These are phyloP conservation scores for Deinandra increscens DNA, from an alignment of 129 eudicot genomes.

Conservation along the genomic window DNA sequence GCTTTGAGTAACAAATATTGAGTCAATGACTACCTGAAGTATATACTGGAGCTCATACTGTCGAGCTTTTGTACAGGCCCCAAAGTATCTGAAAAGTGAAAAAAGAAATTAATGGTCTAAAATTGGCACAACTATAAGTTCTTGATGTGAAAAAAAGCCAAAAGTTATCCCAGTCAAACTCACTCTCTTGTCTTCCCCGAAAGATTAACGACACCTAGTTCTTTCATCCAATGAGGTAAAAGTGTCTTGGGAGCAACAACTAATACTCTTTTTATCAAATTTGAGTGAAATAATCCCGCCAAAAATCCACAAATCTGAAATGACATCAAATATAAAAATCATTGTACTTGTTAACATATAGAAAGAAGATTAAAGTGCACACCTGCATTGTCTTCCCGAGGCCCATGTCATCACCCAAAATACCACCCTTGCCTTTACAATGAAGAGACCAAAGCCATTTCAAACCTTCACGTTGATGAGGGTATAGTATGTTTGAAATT, in stretches of 20 bases:
- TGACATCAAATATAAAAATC: background rate
- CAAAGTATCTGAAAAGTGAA: constrained; percentile 55
- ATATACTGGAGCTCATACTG: constrained; percentile 89
- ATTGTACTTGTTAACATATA: background rate
- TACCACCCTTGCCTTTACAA: constrained; percentile 91
- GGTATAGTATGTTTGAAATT: constrained; percentile 77
- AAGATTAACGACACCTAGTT: constrained; percentile 77
- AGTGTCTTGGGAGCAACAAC: constrained; percentile 93
- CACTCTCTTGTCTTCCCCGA: constrained; percentile 74
- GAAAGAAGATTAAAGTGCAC: constrained; percentile 1
- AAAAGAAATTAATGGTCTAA: background rate
- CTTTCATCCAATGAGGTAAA: constrained; percentile 91
- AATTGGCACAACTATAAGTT: background rate
- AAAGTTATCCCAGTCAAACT: constrained; percentile 23
- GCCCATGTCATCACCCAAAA: constrained; percentile 99
- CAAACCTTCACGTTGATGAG: constrained; percentile 96
- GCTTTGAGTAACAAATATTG: background rate
- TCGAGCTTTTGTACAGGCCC: constrained; percentile 66
- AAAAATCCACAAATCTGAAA: constrained; percentile 78
- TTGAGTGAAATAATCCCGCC: constrained; percentile 77
- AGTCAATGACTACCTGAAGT: constrained; percentile 64
- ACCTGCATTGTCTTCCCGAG: constrained; percentile 99
- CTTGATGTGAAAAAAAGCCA: background rate
- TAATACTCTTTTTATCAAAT: constrained; percentile 66
- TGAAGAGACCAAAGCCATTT: constrained; percentile 99